Conservation (phyloP, 495 filamentous ascomycete species). For the Talaromyces borbonicus region DNA sequence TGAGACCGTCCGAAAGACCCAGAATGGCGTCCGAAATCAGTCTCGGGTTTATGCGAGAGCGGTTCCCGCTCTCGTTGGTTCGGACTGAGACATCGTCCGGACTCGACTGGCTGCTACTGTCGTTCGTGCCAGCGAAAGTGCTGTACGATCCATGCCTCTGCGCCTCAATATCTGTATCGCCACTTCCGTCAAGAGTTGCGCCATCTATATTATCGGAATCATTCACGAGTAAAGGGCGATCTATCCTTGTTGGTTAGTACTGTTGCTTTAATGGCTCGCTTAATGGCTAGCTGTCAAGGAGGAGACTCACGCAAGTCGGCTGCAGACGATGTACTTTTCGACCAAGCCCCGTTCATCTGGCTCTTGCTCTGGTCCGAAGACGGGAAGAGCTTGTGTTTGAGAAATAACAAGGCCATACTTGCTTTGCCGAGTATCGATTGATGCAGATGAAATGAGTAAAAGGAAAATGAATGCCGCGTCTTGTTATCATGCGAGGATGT, state of each 20-base stretch:
- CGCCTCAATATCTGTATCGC: constrained; percentile 28
- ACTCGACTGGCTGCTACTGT: constrained; percentile 10
- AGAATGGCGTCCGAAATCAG: constrained; percentile 47
- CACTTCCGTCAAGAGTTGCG: constrained; percentile 17
- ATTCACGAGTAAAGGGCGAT: constrained; percentile 25
- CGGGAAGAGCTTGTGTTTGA: constrained; percentile 36
- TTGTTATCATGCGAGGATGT: no score
- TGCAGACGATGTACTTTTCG: constrained; percentile 8
- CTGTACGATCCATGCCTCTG: constrained; percentile 27
- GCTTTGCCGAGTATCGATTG: not conserved
- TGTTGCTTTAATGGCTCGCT: no score
- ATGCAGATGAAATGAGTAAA: not conserved
- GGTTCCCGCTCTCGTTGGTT: constrained; percentile 20
- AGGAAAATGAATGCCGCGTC: no score
- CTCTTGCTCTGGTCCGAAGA: not conserved
- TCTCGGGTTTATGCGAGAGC: constrained; percentile 37
- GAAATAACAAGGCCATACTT: constrained; percentile 31
- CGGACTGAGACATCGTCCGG: constrained; percentile 13
- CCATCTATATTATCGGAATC: constrained; percentile 17
- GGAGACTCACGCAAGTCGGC: constrained; percentile 12
- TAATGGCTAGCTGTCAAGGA: no score
- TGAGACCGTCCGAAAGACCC: constrained; percentile 54
- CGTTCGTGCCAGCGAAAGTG: constrained; percentile 22
- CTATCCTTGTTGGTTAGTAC: constrained; percentile 12
- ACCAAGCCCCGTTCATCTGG: constrained; percentile 2